phyloP scores from a whole-genome alignment of 225 moss, liverwort and hornwort genomes.

The Thuidium tamariscinum region DNA sequence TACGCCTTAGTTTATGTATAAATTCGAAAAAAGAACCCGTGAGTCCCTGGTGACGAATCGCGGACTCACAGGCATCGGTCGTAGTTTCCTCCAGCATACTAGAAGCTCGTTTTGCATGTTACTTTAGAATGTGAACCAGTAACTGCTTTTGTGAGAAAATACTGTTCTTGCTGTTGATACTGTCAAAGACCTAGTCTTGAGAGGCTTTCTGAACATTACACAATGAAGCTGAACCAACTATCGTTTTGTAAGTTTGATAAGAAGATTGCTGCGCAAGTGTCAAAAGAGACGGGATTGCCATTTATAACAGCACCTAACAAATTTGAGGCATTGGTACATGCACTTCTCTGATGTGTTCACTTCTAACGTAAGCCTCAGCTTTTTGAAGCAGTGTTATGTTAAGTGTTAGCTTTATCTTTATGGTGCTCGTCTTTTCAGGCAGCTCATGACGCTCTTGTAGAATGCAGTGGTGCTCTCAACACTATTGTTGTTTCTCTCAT shows the following conservation, averaged over 20 bases:
- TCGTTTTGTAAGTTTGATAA: constrained; percentile 55
- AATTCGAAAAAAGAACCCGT: no score
- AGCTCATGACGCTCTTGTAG: constrained; percentile 90
- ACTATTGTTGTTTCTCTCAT: constrained; percentile 68
- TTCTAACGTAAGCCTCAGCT: neutral
- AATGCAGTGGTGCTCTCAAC: constrained; percentile 84
- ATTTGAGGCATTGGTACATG: constrained; percentile 83
- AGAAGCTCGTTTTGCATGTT: neutral
- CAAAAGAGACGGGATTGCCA: constrained; percentile 67
- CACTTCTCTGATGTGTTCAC: neutral
- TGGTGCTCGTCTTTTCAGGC: constrained; percentile 28
- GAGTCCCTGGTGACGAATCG: no score
- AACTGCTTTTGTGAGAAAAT: neutral
- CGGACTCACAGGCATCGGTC: no score
- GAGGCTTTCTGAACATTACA: neutral
- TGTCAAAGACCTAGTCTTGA: neutral
- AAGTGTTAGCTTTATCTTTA: neutral
- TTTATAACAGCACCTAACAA: constrained; percentile 88
- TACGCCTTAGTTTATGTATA: no score
- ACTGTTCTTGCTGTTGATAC: neutral
- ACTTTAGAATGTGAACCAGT: neutral
- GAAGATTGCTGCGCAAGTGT: constrained; percentile 71
- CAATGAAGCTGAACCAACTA: neutral
- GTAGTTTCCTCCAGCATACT: neutral
- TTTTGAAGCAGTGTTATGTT: neutral